Base-by-base conservation (phyloP, 257 asterid species). In the Ligustrum vulgare region DNA sequence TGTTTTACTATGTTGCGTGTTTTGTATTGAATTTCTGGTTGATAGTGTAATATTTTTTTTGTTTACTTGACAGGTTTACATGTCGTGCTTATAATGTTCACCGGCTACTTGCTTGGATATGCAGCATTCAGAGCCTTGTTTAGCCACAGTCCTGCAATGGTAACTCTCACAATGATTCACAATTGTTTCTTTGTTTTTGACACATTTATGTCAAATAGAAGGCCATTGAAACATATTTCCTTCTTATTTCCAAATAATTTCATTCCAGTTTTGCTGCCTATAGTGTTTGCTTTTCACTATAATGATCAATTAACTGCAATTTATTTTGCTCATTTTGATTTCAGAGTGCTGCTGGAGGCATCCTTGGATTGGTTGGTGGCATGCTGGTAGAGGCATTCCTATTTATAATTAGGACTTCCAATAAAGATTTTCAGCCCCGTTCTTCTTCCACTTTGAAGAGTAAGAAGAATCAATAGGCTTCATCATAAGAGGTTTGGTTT, bases 281-380 rank as follows among this genome's bases (percentile, higher is more conserved):
- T 22, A 8, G 33, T 32, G 39, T 69, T 2, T 8, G 8, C 37
- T 25, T 3, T 35, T 43, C 25, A 43, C 28, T 64, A 11, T 18
- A 22, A 70, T 58, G 36, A 36, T 70, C 43, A 23, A 7, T 43
- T 70, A 49, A 71, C 75, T 64, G 37, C 41, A 62, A 47, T 62
- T 51, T 34, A 28, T 56, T 13, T 75, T 35, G 71, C n/a, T 72
- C 23, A 11, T 43, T 58, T 63, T 67, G 34, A 47, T 58, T 87
- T 56, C 78, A 94, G 99, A 86, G 87, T 77, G 97, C 99, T 83
- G 98, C 97, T 22, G 98, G 99, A 56, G 97, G 99, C 72, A 87
- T 95, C 76, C 96, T 95, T 75, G 99, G 99, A 63, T 86, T 95
- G 87, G 97, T 95, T 75, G 76, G 69, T 1, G 96, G 86, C 41